phyloP scores from a whole-genome alignment of 306 rosid species.

The Vachellia pachyceras region DNA sequence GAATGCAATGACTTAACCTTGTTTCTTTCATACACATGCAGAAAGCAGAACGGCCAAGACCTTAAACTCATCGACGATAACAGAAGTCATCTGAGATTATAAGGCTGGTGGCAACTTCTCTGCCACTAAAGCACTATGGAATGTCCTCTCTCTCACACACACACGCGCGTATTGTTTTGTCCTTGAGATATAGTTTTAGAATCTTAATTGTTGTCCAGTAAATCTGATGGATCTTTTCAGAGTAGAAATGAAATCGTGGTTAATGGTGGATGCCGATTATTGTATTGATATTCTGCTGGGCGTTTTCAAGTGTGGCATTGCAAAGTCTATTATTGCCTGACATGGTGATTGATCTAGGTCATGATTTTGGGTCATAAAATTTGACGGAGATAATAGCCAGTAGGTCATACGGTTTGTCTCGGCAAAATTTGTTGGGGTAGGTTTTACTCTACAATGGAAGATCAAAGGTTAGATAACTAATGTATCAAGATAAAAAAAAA shows the following conservation, averaged over 20 bases:
- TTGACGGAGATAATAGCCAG: background rate
- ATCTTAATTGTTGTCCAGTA: conserved; percentile 23
- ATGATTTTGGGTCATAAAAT: conserved; percentile 27
- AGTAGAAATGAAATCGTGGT: background rate
- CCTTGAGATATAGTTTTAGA: background rate
- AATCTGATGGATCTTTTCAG: background rate
- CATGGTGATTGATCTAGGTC: too few relatives aligned
- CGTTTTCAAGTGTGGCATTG: conserved; percentile 27
- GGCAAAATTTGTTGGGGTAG: too few relatives aligned
- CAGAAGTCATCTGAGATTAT: conserved; percentile 16
- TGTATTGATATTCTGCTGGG: conserved; percentile 5
- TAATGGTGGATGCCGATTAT: background rate
- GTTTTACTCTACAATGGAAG: too few relatives aligned
- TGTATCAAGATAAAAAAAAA: too few relatives aligned
- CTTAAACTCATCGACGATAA: conserved; percentile 68
- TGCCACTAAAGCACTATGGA: conserved; percentile 21
- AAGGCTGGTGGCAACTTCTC: conserved; percentile 32
- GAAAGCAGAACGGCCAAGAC: conserved; percentile 69
- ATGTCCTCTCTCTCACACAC: conserved; percentile 25
- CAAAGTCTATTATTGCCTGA: conserved; percentile 38
- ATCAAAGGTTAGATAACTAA: too few relatives aligned
- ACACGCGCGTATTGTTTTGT: too few relatives aligned
- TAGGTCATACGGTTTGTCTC: too few relatives aligned
- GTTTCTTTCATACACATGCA: conserved; percentile 44
- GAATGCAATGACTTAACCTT: conserved; percentile 33